Conservation (phyloP, 2,329 filamentous ascomycete species). For the Pestalotiopsis sp. region DNA sequence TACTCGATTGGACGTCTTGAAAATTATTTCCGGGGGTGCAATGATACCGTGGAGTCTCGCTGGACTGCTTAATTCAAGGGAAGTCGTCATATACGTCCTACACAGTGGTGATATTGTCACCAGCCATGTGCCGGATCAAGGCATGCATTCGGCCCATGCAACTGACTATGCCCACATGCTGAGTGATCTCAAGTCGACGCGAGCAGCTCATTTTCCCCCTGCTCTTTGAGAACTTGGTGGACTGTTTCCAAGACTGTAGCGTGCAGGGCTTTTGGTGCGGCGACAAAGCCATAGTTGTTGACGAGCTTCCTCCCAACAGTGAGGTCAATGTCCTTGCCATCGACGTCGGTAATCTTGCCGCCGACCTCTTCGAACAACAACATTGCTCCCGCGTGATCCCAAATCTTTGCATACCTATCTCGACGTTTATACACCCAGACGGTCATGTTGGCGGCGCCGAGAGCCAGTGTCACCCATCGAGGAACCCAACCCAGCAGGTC, state of each 20-base stretch:
- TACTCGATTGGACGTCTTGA: background rate
- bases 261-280: conserved; percentile 49
- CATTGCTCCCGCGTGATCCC: conserved; percentile 65
- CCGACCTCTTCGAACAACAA: conserved; percentile 60
- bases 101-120: background rate
- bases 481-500: conserved; percentile 61
- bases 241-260: conserved; percentile 42
- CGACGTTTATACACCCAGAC: conserved; percentile 58
- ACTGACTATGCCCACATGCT: background rate
- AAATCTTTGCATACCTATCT: conserved; percentile 54
- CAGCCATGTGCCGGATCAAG: background rate
- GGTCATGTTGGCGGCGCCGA: conserved; percentile 55
- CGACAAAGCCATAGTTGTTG: conserved; percentile 59
- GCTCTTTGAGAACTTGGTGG: conserved; percentile 34
- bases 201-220: conserved; percentile 36
- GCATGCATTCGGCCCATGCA: background rate
- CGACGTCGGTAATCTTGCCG: conserved; percentile 56
- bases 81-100: background rate
- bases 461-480: conserved; percentile 54
- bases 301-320: conserved; percentile 49
- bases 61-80: background rate
- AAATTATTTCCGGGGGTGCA: background rate
- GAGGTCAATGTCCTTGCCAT: conserved; percentile 54
- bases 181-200: conserved; percentile 13
- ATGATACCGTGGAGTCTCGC: background rate